Base-by-base conservation (phyloP, 345 rosid species). In the Ceriops tagal region DNA sequence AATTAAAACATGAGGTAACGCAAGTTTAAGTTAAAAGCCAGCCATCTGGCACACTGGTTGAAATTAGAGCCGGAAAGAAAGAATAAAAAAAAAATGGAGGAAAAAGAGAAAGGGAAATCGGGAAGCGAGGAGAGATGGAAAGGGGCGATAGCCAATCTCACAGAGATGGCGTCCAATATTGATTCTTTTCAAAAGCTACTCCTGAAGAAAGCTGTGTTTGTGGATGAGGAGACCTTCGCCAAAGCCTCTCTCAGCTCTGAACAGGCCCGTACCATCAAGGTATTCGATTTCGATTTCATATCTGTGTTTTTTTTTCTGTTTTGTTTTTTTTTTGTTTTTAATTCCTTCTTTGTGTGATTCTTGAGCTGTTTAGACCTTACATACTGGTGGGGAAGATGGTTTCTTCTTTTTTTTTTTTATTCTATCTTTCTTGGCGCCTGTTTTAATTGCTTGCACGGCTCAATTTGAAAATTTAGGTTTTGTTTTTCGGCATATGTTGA, bases 251-350 rank as follows among this genome's bases (percentile, higher is more conserved):
- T 96, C 65, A 86, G 86, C 66, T 88, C 97, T 62, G 93, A 96
- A 69, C 98, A 96, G 81, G 82, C 97, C 37, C 92, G 97, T 70
- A 76, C 95, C 35, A 93, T 93, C 78, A 93, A 93, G 92, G 98
- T 90, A 30, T 19, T 11, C 26, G 13, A 57, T 57, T 27, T 31
- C 34, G 3, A 31, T 5, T 4, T 20, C 28, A 1, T 18, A 18
- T 55, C 53, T 51, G 10, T 21, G n/a, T 43, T 56, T 21, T 11
- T 22, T 4, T 15, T 5, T n/a, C 1, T 21, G 9, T 31, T 21
- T 35, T 37, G 21, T 34, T 30, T 7, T 11, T 5, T n/a, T 31
- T 16, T 1, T 37, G 7, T 10, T 22, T 16, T 6, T 13, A 3
- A 22, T 56, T 67, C 28, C 19, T 53, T 26, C 28, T 28, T 20